Evolutionary conservation across 2,329 filamentous ascomycete genomes (phyloP), one percentile per base, ranked within the genome.

Genomic region (Ophiostoma montium): DNA sequence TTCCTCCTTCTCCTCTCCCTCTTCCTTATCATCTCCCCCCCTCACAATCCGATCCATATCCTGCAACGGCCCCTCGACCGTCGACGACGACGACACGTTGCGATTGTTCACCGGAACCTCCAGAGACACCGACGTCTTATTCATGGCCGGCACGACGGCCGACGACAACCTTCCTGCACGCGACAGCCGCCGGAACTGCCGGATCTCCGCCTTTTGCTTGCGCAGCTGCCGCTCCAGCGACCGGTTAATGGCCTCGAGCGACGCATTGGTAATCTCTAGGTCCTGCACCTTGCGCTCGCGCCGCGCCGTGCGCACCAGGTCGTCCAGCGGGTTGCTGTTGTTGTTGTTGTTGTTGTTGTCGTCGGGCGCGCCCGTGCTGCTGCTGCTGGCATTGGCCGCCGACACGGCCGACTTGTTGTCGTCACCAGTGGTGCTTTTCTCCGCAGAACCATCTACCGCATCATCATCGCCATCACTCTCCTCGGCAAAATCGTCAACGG

Each of bases 261-360:
- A 95, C 1, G 87, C 92, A 60, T 98, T 98, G 49, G 85, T 95
- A 55, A 98, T 98, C 62, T 98, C 87, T 6, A 98, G 70, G 62
- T 98, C 92, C 56, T 96, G 77, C 1, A 98, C 89, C 67, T 96
- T 98, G 53, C 92, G 79, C 64, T 96, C 92, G 33, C 87, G 78
- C 30, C 92, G 78, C 13, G 92, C 92, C 61, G 87, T 92, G n/a
- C 84, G 77, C 11, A 92, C 87, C 7, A 87, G 71, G 52, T 94
- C 88, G 53, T 78, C 84, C 53, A 84, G 69, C 8, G 78, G 72
- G 49, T 82, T 78, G 15, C 82, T 78, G 15, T 75, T 65, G 12
- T 71, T 69, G 57, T 65, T 67, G 30, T 62, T 68, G 44, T 30
- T 65, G 12, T 71, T 69, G 57, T 65, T 67, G 30, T 62, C 68